phyloP scores from a whole-genome alignment of 176 grass and related monocot species.

The Avena eriantha region DNA sequence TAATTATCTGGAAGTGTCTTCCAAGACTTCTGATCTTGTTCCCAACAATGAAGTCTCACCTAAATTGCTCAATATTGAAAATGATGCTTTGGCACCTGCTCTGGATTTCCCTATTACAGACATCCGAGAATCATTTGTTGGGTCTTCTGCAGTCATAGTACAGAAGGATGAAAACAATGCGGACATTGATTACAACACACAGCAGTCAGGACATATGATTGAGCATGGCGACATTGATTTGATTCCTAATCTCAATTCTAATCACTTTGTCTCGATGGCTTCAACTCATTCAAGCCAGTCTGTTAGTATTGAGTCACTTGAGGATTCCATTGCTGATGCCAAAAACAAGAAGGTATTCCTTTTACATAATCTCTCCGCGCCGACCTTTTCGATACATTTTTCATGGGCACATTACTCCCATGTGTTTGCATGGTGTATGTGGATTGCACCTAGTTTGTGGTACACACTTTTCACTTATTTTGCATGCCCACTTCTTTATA shows the following conservation, averaged over 20 bases:
- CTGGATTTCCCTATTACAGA: constrained; percentile 26
- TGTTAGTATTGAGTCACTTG: constrained; percentile 50
- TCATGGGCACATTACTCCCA: constrained; percentile 5
- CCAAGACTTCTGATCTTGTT: background rate
- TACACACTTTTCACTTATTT: background rate
- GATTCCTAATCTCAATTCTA: constrained; percentile 56
- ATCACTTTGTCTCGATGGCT: constrained; percentile 36
- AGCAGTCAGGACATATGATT: constrained; percentile 6
- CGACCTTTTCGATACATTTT: constrained; percentile 7
- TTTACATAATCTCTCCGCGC: background rate
- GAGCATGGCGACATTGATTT: constrained; percentile 32
- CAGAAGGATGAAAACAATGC: constrained; percentile 13
- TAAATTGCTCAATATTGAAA: constrained; percentile 25
- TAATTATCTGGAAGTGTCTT: constrained; percentile 35
- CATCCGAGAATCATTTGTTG: constrained; percentile 26
- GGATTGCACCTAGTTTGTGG: background rate
- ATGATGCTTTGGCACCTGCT: constrained; percentile 11
- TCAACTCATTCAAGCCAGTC: constrained; percentile 58
- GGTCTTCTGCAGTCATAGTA: constrained; percentile 20
- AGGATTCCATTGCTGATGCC: constrained; percentile 60
- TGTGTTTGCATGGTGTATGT: background rate
- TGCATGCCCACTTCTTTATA: background rate
- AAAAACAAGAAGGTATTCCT: constrained; percentile 65
- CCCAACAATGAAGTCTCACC: constrained; percentile 32
- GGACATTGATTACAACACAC: constrained; percentile 14